Conservation (phyloP, 306 rosid species). For the Echinosophora koreensis region DNA sequence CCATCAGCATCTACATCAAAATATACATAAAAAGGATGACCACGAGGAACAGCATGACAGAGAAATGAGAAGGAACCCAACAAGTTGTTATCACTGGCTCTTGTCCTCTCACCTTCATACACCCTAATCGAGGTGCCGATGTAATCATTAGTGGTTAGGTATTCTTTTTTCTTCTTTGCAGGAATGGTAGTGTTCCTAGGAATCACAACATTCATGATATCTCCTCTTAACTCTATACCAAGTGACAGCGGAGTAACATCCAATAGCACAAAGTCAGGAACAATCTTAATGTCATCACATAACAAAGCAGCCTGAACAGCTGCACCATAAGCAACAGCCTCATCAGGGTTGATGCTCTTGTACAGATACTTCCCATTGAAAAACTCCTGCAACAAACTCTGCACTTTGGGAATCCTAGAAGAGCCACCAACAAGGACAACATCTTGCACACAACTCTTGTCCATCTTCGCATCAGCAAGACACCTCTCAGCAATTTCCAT, state of each 20-base stretch:
- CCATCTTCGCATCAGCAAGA: no score
- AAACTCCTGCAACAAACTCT: conserved; percentile 56
- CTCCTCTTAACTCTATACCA: conserved; percentile 25
- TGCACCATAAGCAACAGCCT: conserved; percentile 69
- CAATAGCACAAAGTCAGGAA: conserved; percentile 43
- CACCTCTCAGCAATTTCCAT: no score
- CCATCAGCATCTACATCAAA: conserved; percentile 58
- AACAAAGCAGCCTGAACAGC: conserved; percentile 61
- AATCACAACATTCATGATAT: conserved; percentile 54
- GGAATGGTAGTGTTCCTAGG: conserved; percentile 62
- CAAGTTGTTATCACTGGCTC: conserved; percentile 50
- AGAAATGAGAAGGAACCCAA: no score
- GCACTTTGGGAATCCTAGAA: conserved; percentile 68
- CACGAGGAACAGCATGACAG: no score
- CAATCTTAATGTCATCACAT: conserved; percentile 51
- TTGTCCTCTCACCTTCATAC: conserved; percentile 62
- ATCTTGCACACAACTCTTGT: conserved; percentile 51
- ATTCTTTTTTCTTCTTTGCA: conserved; percentile 52
- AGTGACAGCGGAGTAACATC: no score
- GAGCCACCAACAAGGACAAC: conserved; percentile 73
- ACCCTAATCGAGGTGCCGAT: no score
- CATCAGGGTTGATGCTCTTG: conserved; percentile 42
- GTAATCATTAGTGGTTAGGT: no score
- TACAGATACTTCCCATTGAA: conserved; percentile 55
- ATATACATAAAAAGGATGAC: conserved; percentile 47